Base-by-base conservation (phyloP, 2,329 filamentous ascomycete species). In the Fusarium palustre region DNA sequence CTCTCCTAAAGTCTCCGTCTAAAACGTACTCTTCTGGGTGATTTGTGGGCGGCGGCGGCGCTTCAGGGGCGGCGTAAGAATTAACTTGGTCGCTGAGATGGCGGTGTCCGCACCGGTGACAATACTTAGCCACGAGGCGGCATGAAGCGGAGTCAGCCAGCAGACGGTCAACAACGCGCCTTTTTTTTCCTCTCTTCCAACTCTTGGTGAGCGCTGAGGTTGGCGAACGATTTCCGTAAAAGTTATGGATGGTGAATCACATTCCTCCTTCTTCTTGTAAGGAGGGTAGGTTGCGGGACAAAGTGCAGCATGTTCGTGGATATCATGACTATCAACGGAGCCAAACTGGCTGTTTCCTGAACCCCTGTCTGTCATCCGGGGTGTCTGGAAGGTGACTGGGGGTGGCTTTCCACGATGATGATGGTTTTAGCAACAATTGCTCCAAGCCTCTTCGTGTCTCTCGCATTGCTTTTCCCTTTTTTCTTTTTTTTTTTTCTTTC, bases 61-160 rank as follows among this genome's bases (percentile, higher is more conserved):
- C 63, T 68, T 62, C 59, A 63, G 58, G 47, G 58, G 59, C 59
- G 58, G 58, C 64, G 60, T 48, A 61, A 61, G 46, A 58, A 58
- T 54, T 41, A 57, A 60, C 54, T 66, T 60, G 68, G 42, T 56
- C 49, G 41, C 59, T 55, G 68, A 59, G 69, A 64, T 59, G 53
- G 70, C 59, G 66, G 67, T 59, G 64, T 64, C 65, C 64, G 64
- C 65, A 68, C 57, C 64, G 63, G 66, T 69, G 66, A 69, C 66
- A 46, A 53, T 61, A 59, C 56, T 67, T 69, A 69, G 66, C 66
- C 66, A 69, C 66, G 66, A 59, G 41, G 47, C 52, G 53, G 62
- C 66, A 62, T 69, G 66, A 57, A 69, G 66, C 66, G 61, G 66
- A 69, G 61, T 58, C 66, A 58, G 55, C 66, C 61, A 69, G 63